Evolutionary conservation across 495 filamentous ascomycete species (phyloP).

Genomic region (Chaetomium tenue): DNA sequence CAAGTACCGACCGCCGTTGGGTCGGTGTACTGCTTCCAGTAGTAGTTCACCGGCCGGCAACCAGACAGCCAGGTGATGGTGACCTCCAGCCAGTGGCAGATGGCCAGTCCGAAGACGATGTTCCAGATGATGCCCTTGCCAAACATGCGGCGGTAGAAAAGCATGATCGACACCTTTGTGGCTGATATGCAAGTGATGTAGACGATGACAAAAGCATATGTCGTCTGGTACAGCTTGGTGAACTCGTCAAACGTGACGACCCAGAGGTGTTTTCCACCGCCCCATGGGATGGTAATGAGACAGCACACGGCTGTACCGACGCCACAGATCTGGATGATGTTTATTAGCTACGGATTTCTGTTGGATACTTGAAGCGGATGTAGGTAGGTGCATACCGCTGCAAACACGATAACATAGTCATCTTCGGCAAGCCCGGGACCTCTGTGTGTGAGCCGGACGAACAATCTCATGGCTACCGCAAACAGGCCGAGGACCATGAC

Average conservation of each 20-base stretch:
- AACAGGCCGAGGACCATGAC: constrained; percentile 25
- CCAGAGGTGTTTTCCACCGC: constrained; percentile 30
- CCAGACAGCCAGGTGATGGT: constrained; percentile 29
- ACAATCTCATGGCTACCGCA: constrained; percentile 21
- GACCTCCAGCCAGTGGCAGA: constrained; percentile 27
- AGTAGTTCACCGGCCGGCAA: constrained; percentile 25
- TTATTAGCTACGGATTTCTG: too few relatives aligned
- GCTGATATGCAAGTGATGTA: constrained; percentile 32
- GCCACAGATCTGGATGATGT: constrained; percentile 1
- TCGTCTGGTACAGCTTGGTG: constrained; percentile 30
- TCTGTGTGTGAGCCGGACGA: constrained; percentile 19
- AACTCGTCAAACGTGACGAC: constrained; percentile 22
- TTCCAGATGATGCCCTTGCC: constrained; percentile 24
- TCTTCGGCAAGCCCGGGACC: constrained; percentile 26
- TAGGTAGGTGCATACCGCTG: neutral
- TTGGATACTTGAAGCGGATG: too few relatives aligned
- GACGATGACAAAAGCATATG: constrained; percentile 31
- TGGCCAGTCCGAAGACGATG: constrained; percentile 22
- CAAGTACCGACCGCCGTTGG: constrained; percentile 24
- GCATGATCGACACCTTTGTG: constrained; percentile 28
- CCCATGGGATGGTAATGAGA: constrained; percentile 24
- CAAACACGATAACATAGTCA: constrained; percentile 27
- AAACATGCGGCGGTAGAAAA: constrained; percentile 30
- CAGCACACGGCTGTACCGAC: constrained; percentile 28
- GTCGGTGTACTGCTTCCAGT: constrained; percentile 31